phyloP scores from a whole-genome alignment of 148 eudicot species.

The Chenopodium formosanum region DNA sequence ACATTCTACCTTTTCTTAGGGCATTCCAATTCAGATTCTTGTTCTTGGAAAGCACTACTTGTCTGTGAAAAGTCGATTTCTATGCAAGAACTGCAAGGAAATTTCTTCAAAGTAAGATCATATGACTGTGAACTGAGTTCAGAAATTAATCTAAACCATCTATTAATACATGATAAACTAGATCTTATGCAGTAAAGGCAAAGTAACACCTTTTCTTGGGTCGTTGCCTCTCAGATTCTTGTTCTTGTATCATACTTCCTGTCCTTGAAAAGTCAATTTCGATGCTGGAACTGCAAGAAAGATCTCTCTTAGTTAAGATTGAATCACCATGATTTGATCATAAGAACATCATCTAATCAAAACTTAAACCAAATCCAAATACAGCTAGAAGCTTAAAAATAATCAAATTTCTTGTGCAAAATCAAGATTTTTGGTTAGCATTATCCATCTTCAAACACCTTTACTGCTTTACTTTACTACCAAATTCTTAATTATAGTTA shows the following conservation, averaged over 20 bases:
- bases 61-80: conserved; percentile 52
- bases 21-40: conserved; percentile 44
- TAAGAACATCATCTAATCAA: background rate
- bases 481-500: background rate
- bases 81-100: conserved; percentile 38
- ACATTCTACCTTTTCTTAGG: conserved; percentile 48
- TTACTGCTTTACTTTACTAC: background rate
- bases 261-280: conserved; percentile 19
- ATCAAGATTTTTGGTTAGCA: background rate
- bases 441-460: background rate
- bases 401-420: background rate
- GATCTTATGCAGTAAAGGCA: background rate
- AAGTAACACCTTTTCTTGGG: conserved; percentile 19
- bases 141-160: background rate
- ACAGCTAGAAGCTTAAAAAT: background rate
- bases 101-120: background rate
- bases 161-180: background rate
- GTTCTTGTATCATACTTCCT: conserved; percentile 10
- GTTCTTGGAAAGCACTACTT: conserved; percentile 29
- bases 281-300: conserved; percentile 15
- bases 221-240: conserved; percentile 6
- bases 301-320: background rate
- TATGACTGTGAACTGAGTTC: background rate
- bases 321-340: background rate
- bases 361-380: background rate